Conservation (phyloP, 2,329 filamentous ascomycete genomes). For the Fusarium cicatricum region DNA sequence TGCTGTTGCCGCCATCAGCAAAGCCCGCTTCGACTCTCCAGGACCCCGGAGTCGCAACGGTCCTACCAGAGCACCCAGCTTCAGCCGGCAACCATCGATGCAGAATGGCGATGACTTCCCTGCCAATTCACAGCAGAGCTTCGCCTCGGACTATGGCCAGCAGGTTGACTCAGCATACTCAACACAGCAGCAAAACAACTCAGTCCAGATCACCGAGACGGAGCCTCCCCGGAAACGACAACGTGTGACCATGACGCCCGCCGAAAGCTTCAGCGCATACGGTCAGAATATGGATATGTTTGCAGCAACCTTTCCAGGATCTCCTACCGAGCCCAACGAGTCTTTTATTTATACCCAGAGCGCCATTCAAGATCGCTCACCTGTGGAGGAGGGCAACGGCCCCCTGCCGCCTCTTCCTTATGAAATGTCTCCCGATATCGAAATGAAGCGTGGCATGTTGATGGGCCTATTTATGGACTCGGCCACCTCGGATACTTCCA, state of each 20-base stretch:
- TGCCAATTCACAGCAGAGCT: slow-evolving; percentile 84
- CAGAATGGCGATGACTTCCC: slow-evolving; percentile 75
- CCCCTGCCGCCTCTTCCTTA: slow-evolving; percentile 72
- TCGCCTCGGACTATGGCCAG: slow-evolving; percentile 78
- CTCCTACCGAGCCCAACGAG: slow-evolving; percentile 82
- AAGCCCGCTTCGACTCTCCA: slow-evolving; percentile 91
- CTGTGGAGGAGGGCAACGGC: slow-evolving; percentile 60
- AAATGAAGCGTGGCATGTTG: slow-evolving; percentile 81
- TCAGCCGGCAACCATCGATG: slow-evolving; percentile 75
- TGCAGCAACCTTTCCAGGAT: slow-evolving; percentile 66
- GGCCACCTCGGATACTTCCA: slow-evolving; percentile 72
- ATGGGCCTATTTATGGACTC: slow-evolving; percentile 85
- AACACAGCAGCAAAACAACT: slow-evolving; percentile 61
- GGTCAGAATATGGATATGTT: slow-evolving; percentile 57
- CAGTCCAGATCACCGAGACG: slow-evolving; percentile 52
- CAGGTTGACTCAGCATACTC: slow-evolving; percentile 75
- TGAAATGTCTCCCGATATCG: slow-evolving; percentile 69
- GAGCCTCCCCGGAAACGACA: slow-evolving; percentile 87
- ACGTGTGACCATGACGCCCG: slow-evolving; percentile 63
- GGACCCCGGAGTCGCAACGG: slow-evolving; percentile 72
- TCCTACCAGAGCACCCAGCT: slow-evolving; percentile 71
- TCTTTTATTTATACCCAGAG: slow-evolving; percentile 75
- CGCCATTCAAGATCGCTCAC: slow-evolving; percentile 52
- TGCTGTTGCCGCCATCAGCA: slow-evolving; percentile 95
- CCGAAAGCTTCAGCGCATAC: slow-evolving; percentile 66